Evolutionary conservation across 2,329 filamentous ascomycete species (phyloP).

Genomic region (Aureobasidium namibiae): DNA sequence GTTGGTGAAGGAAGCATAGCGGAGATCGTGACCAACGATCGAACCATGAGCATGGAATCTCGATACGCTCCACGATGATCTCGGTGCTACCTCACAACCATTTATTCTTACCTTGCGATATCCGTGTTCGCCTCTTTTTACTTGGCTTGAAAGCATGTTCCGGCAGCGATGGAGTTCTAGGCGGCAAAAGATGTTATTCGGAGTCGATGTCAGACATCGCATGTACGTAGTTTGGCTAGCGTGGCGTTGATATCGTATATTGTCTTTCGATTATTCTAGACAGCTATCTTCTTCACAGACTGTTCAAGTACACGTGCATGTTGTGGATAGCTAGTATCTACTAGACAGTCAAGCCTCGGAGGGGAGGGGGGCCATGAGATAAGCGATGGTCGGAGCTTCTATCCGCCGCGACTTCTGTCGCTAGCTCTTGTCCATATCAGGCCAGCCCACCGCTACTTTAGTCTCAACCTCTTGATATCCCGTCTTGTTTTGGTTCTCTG

Average conservation of each 20-base stretch:
- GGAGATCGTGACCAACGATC: conserved; percentile 11
- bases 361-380: not conserved
- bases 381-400: not conserved
- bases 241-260: not conserved
- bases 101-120: not conserved
- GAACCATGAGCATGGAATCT: conserved; percentile 13
- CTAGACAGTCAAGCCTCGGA: not conserved
- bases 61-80: not conserved
- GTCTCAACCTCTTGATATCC: not conserved
- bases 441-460: conserved; percentile 1
- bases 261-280: not conserved
- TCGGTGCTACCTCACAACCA: not conserved
- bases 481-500: not conserved
- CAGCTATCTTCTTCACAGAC: not conserved
- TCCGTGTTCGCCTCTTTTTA: not conserved
- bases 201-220: not conserved
- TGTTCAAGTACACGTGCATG: not conserved
- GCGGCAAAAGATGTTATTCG: not conserved
- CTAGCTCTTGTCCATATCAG: not conserved
- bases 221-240: conserved; percentile 7
- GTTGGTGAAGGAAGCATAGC: conserved; percentile 14
- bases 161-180: not conserved
- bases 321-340: too few relatives aligned
- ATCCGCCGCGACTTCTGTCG: not conserved
- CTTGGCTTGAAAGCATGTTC: not conserved